A percentile compares a stretch with the other conserved stretches of the same genome.
Conservation (phyloP, 176 grass and related monocot species). For the Themeda triandra region DNA sequence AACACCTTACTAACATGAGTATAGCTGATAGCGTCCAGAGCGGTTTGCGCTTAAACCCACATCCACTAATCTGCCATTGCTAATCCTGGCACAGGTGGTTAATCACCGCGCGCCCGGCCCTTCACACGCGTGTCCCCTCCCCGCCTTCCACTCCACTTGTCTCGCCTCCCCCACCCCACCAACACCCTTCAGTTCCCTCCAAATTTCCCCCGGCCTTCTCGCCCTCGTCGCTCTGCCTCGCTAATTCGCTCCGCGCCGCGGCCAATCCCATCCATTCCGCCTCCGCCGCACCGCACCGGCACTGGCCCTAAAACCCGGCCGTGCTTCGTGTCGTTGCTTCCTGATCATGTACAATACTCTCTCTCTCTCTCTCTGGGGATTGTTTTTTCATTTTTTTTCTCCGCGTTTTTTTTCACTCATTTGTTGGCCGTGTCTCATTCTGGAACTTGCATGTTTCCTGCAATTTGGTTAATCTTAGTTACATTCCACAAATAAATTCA, state of each 20-base stretch:
- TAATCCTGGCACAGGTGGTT: slow-evolving; percentile 40
- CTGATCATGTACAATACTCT: neutral
- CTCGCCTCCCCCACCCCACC: neutral
- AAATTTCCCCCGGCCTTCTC: slow-evolving; percentile 29
- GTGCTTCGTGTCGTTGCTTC: neutral
- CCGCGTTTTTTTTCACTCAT: neutral
- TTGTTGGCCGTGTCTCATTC: neutral
- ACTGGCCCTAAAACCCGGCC: slow-evolving; percentile 7
- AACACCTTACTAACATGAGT: neutral
- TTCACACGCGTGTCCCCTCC: slow-evolving; percentile 35
- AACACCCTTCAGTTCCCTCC: slow-evolving; percentile 29
- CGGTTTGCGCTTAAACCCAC: slow-evolving; percentile 26
- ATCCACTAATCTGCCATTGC: slow-evolving; percentile 29
- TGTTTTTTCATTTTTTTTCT: too few relatives aligned
- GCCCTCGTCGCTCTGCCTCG: slow-evolving; percentile 3
- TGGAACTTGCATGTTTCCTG: neutral
- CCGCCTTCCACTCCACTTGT: slow-evolving; percentile 27
- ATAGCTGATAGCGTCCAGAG: neutral
- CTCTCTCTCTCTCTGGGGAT: neutral
- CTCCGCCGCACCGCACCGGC: neutral
- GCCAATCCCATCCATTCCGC: neutral
- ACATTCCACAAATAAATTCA: neutral
- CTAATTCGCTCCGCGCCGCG: neutral
- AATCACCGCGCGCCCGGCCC: slow-evolving; percentile 11
- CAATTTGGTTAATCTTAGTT: neutral